phyloP scores from a whole-genome alignment of 192 early-diverging fungal genomes.

The Chytriomyces sp. region DNA sequence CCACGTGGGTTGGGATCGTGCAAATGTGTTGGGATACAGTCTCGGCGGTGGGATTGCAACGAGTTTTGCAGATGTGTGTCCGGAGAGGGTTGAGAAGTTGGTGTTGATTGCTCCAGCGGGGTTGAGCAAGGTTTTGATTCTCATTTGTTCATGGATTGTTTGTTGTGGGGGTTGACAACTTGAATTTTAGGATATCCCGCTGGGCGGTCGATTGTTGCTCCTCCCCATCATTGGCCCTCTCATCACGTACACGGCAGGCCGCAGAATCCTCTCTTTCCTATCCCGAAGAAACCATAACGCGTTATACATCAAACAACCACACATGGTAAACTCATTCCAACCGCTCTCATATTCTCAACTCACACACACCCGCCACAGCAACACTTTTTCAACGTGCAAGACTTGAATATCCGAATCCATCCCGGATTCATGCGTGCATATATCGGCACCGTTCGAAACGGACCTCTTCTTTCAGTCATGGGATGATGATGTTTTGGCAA shows the following conservation, averaged over 20 bases:
- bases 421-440: slow-evolving; percentile 30
- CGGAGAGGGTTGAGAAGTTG: slow-evolving; percentile 9
- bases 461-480: no score
- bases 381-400: slow-evolving; percentile 14
- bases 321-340: slow-evolving; percentile 17
- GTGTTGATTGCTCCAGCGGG: slow-evolving; percentile 20
- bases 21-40: no score
- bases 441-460: background rate
- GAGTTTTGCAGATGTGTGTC: slow-evolving; percentile 16
- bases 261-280: background rate
- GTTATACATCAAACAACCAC: slow-evolving; percentile 5
- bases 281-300: background rate
- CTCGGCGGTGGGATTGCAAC: slow-evolving; percentile 19
- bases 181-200: no score
- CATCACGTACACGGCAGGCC: slow-evolving; percentile 15
- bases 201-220: no score
- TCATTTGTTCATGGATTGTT: no score
- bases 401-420: slow-evolving; percentile 9
- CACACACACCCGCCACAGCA: background rate
- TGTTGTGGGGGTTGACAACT: no score
- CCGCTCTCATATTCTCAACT: background rate
- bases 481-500: no score
- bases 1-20: slow-evolving; percentile 54
- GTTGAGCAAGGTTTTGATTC: no score
- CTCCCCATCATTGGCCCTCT: no score